Evolutionary conservation across 179 eudicot species (phyloP).

Genomic region (Silene coronaria): DNA sequence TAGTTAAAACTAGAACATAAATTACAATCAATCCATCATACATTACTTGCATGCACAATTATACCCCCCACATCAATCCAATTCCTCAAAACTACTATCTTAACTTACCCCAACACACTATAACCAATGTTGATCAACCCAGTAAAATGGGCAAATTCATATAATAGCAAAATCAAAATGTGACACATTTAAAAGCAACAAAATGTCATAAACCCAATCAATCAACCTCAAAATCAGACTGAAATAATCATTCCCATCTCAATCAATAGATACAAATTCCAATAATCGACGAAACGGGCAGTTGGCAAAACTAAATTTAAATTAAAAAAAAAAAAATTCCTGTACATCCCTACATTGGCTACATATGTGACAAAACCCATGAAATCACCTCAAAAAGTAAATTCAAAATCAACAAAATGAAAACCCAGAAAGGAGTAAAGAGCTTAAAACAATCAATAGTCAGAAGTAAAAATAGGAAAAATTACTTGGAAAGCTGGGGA

Average conservation of each 20-base stretch:
- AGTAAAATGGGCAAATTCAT: conserved; percentile 1
- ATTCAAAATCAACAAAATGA: too few species aligned
- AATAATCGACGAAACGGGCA: not conserved
- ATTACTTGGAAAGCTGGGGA: conserved; percentile 28
- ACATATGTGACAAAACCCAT: conserved; percentile 11
- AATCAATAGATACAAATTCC: not conserved
- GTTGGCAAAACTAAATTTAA: not conserved
- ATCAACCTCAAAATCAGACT: conserved; percentile 3
- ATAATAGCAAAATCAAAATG: not conserved
- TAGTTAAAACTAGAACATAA: not conserved
- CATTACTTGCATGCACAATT: not conserved
- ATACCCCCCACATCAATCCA: conserved; percentile 5
- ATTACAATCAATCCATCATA: not conserved
- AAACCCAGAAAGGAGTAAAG: not conserved
- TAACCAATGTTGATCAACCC: not conserved
- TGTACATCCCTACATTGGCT: conserved; percentile 1
- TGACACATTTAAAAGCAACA: not conserved
- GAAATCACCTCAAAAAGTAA: too few species aligned
- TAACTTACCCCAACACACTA: not conserved
- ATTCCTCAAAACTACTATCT: conserved; percentile 6
- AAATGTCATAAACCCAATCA: not conserved
- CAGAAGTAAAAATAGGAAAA: not conserved
- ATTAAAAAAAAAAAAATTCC: not conserved
- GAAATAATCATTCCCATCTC: not conserved
- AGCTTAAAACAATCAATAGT: too few species aligned